Conservation (phyloP, 441 rosid species). For the Eugenia klotzschiana region DNA sequence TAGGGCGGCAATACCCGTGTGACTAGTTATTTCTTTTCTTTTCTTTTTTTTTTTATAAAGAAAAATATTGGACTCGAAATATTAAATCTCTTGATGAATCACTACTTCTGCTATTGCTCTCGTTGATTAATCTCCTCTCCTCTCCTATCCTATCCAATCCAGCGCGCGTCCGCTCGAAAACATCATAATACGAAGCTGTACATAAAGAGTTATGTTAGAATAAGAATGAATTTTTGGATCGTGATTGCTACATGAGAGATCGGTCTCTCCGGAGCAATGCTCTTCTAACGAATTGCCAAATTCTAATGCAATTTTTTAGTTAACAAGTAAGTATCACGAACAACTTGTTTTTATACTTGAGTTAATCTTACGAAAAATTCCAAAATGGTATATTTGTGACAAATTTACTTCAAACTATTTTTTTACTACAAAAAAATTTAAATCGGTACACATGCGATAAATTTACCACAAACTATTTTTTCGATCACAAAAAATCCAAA, state of each 20-base stretch:
- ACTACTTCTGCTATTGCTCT: background rate
- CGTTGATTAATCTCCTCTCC: background rate
- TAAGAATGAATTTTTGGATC: no score
- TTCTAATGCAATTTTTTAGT: no score
- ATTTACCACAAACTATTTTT: no score
- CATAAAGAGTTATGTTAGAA: background rate
- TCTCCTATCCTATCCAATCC: background rate
- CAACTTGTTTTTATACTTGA: background rate
- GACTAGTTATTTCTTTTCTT: no score
- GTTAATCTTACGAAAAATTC: no score
- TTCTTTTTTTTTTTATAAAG: no score
- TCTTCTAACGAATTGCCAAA: background rate
- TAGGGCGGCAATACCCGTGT: fast-evolving
- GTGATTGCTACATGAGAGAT: background rate
- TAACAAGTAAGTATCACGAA: background rate
- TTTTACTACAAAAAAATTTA: no score
- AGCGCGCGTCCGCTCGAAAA: no score
- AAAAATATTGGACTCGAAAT: background rate
- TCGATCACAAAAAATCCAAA: no score
- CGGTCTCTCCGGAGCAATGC: background rate
- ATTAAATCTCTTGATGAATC: background rate
- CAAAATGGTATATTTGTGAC: no score
- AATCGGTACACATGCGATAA: no score
- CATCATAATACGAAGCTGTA: background rate
- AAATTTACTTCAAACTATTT: no score